Evolutionary conservation across 1,139 yeast species (phyloP), one percentile per base, ranked within the genome.

Genomic region (Martiniozyma asiatica): DNA sequence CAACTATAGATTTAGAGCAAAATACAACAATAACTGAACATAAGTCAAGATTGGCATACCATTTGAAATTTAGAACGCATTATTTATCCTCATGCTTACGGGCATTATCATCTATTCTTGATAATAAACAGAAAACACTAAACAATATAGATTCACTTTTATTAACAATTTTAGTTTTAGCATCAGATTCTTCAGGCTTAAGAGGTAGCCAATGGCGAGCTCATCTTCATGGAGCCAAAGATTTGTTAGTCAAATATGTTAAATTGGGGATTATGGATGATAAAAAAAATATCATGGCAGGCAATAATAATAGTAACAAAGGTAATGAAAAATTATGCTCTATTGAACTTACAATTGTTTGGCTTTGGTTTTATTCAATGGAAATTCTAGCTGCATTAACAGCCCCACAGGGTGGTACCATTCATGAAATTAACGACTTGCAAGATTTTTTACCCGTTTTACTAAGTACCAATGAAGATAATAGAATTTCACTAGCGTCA

Each of bases 161-260:
- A 9, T 47, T 74, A 20, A 73, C 81, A 0, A 75, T 73, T 3
- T 55, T 73, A 26, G 53, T 74, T 6, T 49, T 74, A 20, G 74
- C 79, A 0, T 62, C 73, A 2, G 75, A 73, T 45, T 76, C 75
- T 7, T 62, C 74, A 1, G 56, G 53, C 4, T 53, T 63, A 1
- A 67, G 65, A 31, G 61, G 63, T 2, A 73, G 68, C 30, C 69
- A 69, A 40, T 74, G 81, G 82, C 55, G 79, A 37, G 70, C 76
- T 0, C 81, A 73, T 52, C 53, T 73, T 13, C 55, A 68, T 39
- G 81, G 80, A 7, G 81, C 80, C 2, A 72, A 72, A 40, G 78
- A 73, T 39, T 51, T 74, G 15, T 53, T 74, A 11, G 48, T 70
- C 31, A 72, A 68, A 40, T 63, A 63, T 36, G 45, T 61, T 63